These are phyloP conservation scores for Lipomyces sp. DNA, from an alignment of 805 yeast genomes.

Conservation along the genomic window DNA sequence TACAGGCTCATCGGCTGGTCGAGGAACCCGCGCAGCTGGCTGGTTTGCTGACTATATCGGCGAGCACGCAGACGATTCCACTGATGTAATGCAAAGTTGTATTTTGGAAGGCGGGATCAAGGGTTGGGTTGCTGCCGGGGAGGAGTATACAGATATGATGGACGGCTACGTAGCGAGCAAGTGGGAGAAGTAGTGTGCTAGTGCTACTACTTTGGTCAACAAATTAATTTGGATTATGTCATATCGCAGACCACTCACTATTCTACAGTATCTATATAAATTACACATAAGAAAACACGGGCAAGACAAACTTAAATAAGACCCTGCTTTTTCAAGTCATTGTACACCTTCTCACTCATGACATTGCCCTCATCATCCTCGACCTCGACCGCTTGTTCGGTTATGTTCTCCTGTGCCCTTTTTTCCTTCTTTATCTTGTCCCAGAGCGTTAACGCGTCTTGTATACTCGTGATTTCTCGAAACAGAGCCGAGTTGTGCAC, in stretches of 20 bases:
- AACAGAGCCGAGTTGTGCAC: constrained; percentile 54
- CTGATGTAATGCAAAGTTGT: constrained; percentile 1
- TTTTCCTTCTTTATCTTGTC: constrained; percentile 43
- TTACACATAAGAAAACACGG: no score
- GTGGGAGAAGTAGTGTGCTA: not conserved
- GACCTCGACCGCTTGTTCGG: constrained; percentile 65
- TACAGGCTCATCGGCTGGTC: constrained; percentile 7
- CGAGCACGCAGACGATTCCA: not conserved
- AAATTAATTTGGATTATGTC: constrained; percentile 1
- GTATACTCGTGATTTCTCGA: constrained; percentile 61
- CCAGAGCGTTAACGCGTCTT: constrained; percentile 63
- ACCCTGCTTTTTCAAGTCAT: constrained; percentile 86
- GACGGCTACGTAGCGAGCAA: not conserved
- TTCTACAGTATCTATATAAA: not conserved
- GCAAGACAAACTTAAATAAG: constrained; percentile 45
- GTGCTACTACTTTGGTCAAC: constrained; percentile 3
- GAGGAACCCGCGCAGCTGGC: constrained; percentile 9
- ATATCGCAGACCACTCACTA: not conserved
- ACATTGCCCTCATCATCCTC: constrained; percentile 94
- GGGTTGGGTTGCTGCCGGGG: constrained; percentile 3
- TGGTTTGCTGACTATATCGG: constrained; percentile 7
- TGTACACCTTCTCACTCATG: constrained; percentile 76
- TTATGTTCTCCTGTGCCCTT: constrained; percentile 42
- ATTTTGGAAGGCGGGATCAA: constrained; percentile 6
- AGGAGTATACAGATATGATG: constrained; percentile 3